These are phyloP conservation scores for Mycena pura DNA, from an alignment of 768 basidiomycete species.

Conservation along the genomic window DNA sequence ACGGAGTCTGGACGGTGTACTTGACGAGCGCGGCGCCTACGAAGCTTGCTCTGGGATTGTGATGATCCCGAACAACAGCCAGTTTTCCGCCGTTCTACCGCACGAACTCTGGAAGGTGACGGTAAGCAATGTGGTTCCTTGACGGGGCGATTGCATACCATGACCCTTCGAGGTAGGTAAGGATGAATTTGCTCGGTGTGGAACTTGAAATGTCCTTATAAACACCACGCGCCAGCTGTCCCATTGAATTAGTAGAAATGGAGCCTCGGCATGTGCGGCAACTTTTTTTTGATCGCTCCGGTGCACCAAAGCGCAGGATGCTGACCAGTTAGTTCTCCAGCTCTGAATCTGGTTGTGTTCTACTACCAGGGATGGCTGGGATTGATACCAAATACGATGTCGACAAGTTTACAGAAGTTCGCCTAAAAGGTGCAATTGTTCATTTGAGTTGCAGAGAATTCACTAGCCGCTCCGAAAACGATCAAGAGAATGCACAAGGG, in stretches of 20 bases:
- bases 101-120: conserved; percentile 17
- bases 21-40: conserved; percentile 49
- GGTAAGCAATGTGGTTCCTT: neutral
- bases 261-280: conserved; percentile 67
- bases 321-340: no score
- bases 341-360: no score
- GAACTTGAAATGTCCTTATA: conserved; percentile 68
- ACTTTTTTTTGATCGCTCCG: conserved; percentile 69
- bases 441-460: conserved; percentile 20
- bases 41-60: conserved; percentile 69
- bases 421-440: neutral
- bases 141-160: neutral
- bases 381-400: conserved; percentile 61
- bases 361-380: conserved; percentile 56
- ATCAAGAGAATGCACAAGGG: conserved; percentile 68
- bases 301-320: conserved; percentile 66
- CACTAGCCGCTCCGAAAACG: conserved; percentile 73
- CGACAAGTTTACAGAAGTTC: conserved; percentile 17
- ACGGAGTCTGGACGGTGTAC: neutral
- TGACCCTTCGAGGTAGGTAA: conserved; percentile 34
- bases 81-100: conserved; percentile 66
- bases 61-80: conserved; percentile 67
- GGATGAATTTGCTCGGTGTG: conserved; percentile 38
- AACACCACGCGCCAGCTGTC: conserved; percentile 78
- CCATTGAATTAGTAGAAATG: conserved; percentile 79